Conservation (phyloP, 164 flowering plant species). For the Vitis rotundifolia region DNA sequence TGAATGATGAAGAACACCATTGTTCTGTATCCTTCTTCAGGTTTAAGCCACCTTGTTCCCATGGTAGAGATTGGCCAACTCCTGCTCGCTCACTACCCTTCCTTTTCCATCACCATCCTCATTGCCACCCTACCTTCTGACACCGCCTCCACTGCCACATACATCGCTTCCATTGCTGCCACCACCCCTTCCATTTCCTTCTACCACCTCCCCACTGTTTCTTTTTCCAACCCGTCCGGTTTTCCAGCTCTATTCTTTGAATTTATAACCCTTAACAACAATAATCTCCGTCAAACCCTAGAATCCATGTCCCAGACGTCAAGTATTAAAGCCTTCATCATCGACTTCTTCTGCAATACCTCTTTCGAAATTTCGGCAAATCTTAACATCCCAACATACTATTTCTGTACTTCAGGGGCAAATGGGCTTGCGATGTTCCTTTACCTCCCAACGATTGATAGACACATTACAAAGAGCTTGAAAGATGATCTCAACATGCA, state of each 20-base stretch:
- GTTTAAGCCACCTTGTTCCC: conserved; percentile 3
- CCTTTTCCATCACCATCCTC: conserved; percentile 1
- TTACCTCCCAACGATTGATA: not conserved
- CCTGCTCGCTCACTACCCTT: not conserved
- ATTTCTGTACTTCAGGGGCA: not conserved
- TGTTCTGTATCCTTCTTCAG: conserved; percentile 5
- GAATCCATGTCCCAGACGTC: not conserved
- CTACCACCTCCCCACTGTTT: conserved; percentile 2
- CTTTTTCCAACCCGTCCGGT: not conserved
- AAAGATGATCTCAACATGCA: not conserved
- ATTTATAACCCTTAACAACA: not conserved
- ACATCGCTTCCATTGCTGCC: conserved; percentile 8
- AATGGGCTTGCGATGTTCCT: not conserved
- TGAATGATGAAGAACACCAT: not conserved
- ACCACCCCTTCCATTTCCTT: conserved; percentile 14
- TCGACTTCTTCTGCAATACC: not conserved
- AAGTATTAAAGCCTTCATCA: not conserved
- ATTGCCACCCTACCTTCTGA: not conserved
- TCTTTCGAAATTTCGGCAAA: not conserved
- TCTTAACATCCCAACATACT: not conserved
- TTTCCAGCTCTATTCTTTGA: not conserved
- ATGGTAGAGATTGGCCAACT: conserved; percentile 13
- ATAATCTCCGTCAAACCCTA: not conserved
- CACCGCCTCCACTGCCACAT: conserved; percentile 3
- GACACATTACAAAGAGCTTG: not conserved